phyloP scores from a whole-genome alignment of 2,329 filamentous ascomycete genomes.

The Aspergillus fischeri region DNA sequence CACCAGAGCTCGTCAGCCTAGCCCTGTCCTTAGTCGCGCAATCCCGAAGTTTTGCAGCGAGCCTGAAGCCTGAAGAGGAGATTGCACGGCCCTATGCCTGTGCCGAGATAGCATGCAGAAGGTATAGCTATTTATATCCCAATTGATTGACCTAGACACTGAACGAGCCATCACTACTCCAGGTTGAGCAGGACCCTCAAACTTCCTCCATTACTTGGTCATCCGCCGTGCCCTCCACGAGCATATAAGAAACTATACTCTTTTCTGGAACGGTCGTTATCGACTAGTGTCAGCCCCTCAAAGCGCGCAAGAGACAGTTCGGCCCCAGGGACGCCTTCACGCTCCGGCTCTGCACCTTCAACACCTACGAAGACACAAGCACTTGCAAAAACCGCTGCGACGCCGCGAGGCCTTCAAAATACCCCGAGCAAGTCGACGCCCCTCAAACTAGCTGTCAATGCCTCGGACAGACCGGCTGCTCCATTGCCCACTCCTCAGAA shows the following conservation, averaged over 20 bases:
- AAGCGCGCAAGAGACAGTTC: slow-evolving; percentile 33
- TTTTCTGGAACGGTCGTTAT: slow-evolving; percentile 71
- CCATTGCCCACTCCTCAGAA: slow-evolving; percentile 20
- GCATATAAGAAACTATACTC: slow-evolving; percentile 80
- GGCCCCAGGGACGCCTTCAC: slow-evolving; percentile 29
- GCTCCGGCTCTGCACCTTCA: slow-evolving; percentile 30
- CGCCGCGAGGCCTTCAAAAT: slow-evolving; percentile 29
- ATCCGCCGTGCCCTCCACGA: slow-evolving; percentile 72
- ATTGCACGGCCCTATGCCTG: slow-evolving; percentile 80
- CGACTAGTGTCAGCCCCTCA: slow-evolving; percentile 28
- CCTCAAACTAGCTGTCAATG: slow-evolving; percentile 27
- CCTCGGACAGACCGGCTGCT: slow-evolving; percentile 14
- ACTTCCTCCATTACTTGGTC: slow-evolving; percentile 69
- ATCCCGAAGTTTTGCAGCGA: slow-evolving; percentile 71
- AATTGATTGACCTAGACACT: not conserved
- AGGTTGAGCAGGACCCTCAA: slow-evolving; percentile 73
- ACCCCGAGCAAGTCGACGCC: slow-evolving; percentile 45
- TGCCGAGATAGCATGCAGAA: slow-evolving; percentile 83
- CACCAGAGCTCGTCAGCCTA: slow-evolving; percentile 65
- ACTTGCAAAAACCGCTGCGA: slow-evolving; percentile 27
- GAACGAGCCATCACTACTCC: not conserved
- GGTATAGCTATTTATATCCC: slow-evolving; percentile 45
- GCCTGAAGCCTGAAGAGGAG: slow-evolving; percentile 80
- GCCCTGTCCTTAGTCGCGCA: slow-evolving; percentile 72
- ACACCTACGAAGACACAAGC: slow-evolving; percentile 34